Evolutionary conservation across 345 rosid species (phyloP).

Genomic region (Eucalyptus lansdowneana): DNA sequence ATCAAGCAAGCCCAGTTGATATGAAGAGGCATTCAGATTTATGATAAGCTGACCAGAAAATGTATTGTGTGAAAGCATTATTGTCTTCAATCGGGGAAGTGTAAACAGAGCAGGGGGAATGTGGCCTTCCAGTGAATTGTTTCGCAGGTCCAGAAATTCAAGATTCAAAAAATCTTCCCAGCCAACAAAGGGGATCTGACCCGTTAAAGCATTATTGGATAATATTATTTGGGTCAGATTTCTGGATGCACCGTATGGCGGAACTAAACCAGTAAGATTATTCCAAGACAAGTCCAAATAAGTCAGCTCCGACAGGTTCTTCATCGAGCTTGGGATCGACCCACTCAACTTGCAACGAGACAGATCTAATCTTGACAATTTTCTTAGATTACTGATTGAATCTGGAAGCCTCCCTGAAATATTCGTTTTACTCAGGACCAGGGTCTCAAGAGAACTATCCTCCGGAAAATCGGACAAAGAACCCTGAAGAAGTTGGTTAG

Average conservation of each 20-base stretch:
- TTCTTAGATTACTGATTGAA: conserved; percentile 8
- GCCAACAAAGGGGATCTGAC: neutral
- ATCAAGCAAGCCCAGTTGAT: conserved; percentile 5
- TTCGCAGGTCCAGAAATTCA: neutral
- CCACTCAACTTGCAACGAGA: conserved; percentile 3
- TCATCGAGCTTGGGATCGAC: conserved; percentile 9
- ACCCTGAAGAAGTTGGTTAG: conserved; percentile 4
- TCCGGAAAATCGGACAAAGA: neutral
- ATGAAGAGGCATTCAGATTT: neutral
- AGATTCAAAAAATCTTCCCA: conserved; percentile 17
- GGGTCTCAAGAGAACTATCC: conserved; percentile 1
- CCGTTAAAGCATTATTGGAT: conserved; percentile 9
- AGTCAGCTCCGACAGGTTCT: conserved; percentile 3
- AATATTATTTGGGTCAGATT: conserved; percentile 3
- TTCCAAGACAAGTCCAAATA: conserved; percentile 16
- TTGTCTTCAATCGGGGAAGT: neutral
- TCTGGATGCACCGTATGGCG: neutral
- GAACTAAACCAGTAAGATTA: conserved; percentile 18
- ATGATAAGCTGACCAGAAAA: conserved; percentile 5
- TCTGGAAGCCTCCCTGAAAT: conserved; percentile 17
- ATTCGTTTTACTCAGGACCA: conserved; percentile 3
- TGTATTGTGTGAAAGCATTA: neutral
- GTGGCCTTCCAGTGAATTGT: conserved; percentile 15
- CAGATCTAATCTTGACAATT: conserved; percentile 1
- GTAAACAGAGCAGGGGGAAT: conserved; percentile 7